Conservation (phyloP, 768 basidiomycete species). For the Punctularia strigosozonata region DNA sequence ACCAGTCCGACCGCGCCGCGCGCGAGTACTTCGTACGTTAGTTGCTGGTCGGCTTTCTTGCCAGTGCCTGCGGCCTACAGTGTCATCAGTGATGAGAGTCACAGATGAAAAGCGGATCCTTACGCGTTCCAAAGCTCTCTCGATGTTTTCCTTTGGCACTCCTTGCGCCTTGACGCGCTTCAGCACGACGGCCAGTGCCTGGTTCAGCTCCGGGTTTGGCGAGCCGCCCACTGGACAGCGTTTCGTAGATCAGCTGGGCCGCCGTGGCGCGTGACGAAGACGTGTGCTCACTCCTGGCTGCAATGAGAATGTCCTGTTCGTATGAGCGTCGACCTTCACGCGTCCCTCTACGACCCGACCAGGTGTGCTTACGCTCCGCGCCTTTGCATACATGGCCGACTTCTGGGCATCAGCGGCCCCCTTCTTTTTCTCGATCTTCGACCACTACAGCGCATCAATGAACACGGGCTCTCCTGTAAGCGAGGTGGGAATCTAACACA, state of each 20-base stretch:
- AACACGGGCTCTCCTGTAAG: slow-evolving; percentile 3
- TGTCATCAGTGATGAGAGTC: not conserved
- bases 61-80: slow-evolving; percentile 36
- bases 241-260: not conserved
- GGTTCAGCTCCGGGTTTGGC: slow-evolving; percentile 40
- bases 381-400: slow-evolving; percentile 43
- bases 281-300: slow-evolving; percentile 39
- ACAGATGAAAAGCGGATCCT: slow-evolving; percentile 1
- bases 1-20: slow-evolving; percentile 49
- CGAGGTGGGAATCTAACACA: slow-evolving; percentile 6
- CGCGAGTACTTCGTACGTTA: slow-evolving; percentile 52
- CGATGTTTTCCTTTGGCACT: slow-evolving; percentile 61
- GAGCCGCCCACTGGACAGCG: slow-evolving; percentile 39
- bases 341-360: slow-evolving; percentile 1
- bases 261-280: not conserved
- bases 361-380: slow-evolving; percentile 33
- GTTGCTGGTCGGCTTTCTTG: slow-evolving; percentile 31
- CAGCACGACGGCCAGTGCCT: slow-evolving; percentile 39
- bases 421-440: slow-evolving; percentile 66
- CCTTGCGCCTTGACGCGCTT: slow-evolving; percentile 43
- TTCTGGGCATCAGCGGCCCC: slow-evolving; percentile 52
- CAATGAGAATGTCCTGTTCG: slow-evolving; percentile 47
- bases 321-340: slow-evolving; percentile 3
- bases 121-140: slow-evolving; percentile 48
- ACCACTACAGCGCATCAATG: slow-evolving; percentile 35